Base-by-base conservation (phyloP, 2,329 filamentous ascomycete genomes). In the Conoideocrella luteorostrata region DNA sequence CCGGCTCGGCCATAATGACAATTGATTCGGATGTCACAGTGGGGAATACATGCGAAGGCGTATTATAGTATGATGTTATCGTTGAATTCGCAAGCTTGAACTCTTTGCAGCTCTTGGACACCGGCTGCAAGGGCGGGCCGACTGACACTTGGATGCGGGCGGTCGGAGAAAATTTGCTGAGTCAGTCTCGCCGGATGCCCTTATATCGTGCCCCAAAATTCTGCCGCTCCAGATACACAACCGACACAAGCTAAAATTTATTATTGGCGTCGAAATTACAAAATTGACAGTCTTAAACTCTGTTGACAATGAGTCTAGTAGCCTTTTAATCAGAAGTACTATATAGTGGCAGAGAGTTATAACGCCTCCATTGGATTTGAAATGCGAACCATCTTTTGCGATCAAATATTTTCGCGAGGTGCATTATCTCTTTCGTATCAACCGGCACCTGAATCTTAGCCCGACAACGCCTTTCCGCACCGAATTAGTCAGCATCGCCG, bases 101-200 rank as follows among this genome's bases (percentile, higher is more conserved):
- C 12, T 34, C 13, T 30, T 44, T 28, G 42, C 29, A 43, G 28
- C 41, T 47, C 34, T 41, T 32, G 53, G 41, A 37, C 47, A 29
- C 29, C 15, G 12, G 34, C 32, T 41, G 41, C 37, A 43, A 37
- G 50, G 47, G 47, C 49, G 46, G 49, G 45, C 46, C 38, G 44
- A 45, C 47, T 51, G 53, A 49, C 53, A 52, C 50, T 54, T 56
- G 55, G 23, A 55, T 55, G 60, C 54, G 51, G 55, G 59, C 57
- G 55, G 52, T 53, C 52, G 60, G 59, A 64, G 61, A 67, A 66
- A 67, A 61, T 66, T 65, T 67, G 66, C 64, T 65, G 63, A 65
- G 54, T 64, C 56, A 66, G 62, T 53, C 56, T 46, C 44, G 44
- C 42, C 55, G 49, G 52, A 50, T 65, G 63, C 63, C 63, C 61